Evolutionary conservation across 106 monocot species (phyloP), one percentile per base, ranked within the genome.

Genomic region (Dioscorea zingiberensis): DNA sequence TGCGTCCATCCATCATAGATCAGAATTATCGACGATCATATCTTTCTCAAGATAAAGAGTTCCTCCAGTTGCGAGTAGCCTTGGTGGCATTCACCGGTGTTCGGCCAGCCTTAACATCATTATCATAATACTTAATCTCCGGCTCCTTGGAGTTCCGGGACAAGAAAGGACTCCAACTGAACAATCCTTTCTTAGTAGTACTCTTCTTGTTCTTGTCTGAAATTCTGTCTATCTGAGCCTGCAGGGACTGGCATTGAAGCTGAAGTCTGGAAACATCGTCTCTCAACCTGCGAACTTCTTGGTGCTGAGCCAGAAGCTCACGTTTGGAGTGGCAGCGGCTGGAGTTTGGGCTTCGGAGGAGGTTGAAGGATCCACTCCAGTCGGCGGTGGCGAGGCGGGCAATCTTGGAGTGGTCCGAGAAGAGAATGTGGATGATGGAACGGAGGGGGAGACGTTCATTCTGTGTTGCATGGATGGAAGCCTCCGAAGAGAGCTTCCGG

Each of bases 391-490:
- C 4, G 38, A 38, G 38, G 6, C 86, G 75, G 72, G 69, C 72
- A 21, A 89, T 71, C 67, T 79, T 86, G 46, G 67, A 57, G 29
- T 88, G 75, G 65, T 93, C 86, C 8, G 86, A 83, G 67, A 89
- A 84, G 65, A 89, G 80, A 0, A 93, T 81, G 53, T 89, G 86
- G 44, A 93, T 71, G 2, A 79, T 86, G 0, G 81, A 75, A 0
- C 93, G 82, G 55, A 93, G 78, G 0, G 93, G 93, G 47, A 93
- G 76, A 59, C 93, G 83, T 25, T 89, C 86, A 73, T 89, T 93
- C 68, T 84, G 85, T n/a, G 83, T 66, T 29, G 93, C 93, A 21
- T 93, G 93, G 54, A 73, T 55, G 22, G 89, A 68, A 0, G 89
- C 89, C 57, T 93, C 93, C 22, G 85, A 53, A 1, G 86, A 67